These are phyloP conservation scores for Solanum hybrid DNA, from an alignment of 305 asterid genomes.

Conservation along the genomic window DNA sequence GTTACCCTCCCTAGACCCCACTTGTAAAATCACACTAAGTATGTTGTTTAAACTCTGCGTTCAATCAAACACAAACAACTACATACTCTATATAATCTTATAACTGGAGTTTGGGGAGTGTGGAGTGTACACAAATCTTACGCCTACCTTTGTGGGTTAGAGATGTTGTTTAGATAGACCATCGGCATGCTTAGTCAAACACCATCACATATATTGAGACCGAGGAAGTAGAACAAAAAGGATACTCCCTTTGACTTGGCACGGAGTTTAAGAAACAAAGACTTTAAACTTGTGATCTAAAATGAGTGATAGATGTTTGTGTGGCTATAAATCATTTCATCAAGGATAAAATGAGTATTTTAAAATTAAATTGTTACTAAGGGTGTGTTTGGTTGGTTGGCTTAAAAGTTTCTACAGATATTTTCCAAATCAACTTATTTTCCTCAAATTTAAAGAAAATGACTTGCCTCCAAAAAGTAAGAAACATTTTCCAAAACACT, in stretches of 20 bases:
- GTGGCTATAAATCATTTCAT: neutral
- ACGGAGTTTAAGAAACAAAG: neutral
- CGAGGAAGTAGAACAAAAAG: neutral
- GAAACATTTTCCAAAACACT: neutral
- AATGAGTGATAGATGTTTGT: neutral
- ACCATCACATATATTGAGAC: neutral
- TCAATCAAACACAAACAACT: neutral
- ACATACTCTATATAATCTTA: neutral
- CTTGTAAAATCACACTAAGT: neutral
- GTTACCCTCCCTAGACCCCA: neutral
- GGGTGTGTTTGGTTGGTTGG: neutral
- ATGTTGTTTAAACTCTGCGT: neutral
- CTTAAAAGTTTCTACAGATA: neutral
- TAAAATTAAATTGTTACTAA: neutral
- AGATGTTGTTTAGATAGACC: neutral
- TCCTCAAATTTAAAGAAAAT: neutral
- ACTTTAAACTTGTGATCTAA: neutral
- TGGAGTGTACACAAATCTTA: neutral
- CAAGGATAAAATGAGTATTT: neutral
- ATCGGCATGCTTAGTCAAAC: neutral
- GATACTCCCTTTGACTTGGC: neutral
- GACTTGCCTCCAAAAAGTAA: neutral
- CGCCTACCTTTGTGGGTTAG: neutral
- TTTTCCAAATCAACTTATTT: too few relatives aligned
- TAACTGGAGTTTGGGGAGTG: neutral